A percentile compares a stretch with the other conserved stretches of the same genome.
Evolutionary conservation across 2,329 filamentous ascomycete genomes (phyloP).

Genomic region (Bipolaris oryzae): DNA sequence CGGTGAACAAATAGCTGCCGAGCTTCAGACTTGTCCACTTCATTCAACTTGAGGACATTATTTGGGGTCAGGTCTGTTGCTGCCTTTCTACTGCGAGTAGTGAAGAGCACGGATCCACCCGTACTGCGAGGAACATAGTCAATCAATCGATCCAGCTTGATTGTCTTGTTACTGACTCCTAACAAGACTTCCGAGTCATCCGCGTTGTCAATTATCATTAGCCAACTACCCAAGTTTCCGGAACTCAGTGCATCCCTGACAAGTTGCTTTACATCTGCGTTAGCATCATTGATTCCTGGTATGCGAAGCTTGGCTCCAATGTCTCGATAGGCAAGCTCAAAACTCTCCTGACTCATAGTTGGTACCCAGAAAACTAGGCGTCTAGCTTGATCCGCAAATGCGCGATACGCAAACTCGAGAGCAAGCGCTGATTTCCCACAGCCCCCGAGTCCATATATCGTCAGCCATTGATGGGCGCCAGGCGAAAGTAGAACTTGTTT

Average conservation of each 20-base stretch:
- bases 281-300: constrained; percentile 30
- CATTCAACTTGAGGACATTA: constrained; percentile 27
- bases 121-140: constrained; percentile 41
- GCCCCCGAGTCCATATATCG: constrained; percentile 24
- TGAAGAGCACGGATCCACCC: constrained; percentile 44
- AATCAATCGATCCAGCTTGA: constrained; percentile 14
- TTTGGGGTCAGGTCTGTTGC: constrained; percentile 16
- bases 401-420: constrained; percentile 50
- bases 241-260: constrained; percentile 45
- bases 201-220: constrained; percentile 56
- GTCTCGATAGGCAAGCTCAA: constrained; percentile 27
- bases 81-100: constrained; percentile 24
- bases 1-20: constrained; percentile 15
- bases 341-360: constrained; percentile 25
- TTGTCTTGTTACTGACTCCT: constrained; percentile 1
- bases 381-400: constrained; percentile 26
- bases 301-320: constrained; percentile 20
- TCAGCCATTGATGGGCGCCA: constrained; percentile 9
- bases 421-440: constrained; percentile 30
- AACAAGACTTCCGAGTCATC: constrained; percentile 48
- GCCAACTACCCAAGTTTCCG: constrained; percentile 42
- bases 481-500: constrained; percentile 8
- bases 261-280: constrained; percentile 46
- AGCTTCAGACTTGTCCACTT: constrained; percentile 24
- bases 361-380: constrained; percentile 26